Evolutionary conservation across 208 protist species (phyloP), one percentile per base, ranked within the genome.

Genomic region (Acanthamoeba healyi): DNA sequence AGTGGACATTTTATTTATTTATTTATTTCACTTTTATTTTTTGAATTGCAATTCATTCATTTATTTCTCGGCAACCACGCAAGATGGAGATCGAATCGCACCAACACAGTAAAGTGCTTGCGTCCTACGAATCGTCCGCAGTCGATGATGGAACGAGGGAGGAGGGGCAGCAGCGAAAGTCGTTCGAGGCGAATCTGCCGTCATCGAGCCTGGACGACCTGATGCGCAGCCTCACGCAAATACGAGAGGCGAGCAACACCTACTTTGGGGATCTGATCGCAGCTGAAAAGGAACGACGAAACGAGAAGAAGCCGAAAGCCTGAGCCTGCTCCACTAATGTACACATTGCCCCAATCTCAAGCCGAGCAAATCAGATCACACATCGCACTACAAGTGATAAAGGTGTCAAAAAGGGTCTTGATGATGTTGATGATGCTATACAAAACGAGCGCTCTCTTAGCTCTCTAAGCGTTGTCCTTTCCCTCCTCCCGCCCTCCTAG

Each of bases 241-340:
- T 84, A 0, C 74, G 74, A 84, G n/a, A 84, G 56, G 42, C 17
- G 26, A 84, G 42, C 44, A 84, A 84, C 40, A 24, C 38, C 74
- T 84, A 36, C 74, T 56, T 84, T 36, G 42, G 74, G 42, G n/a
- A 84, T 22, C 74, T 34, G 2, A 2, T 84, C 1, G 44, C 34
- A 24, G 42, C 9, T 5, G 74, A 56, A 19, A 84, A 84, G 74
- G 14, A 2, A 22, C 5, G n/a, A 26, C 14, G n/a, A 34, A 26
- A 65, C 14, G 2, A 84, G 4, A 46, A 84, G 40, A 84, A 46
- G 44, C 42, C 36, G 3, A 84, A 34, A 26, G 32, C 38, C 17
- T 81, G 29, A 42, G 0, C 7, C 17, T 22, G n/a, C n/a, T n/a
- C n/a, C n/a, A n/a, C n/a, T n/a, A n/a, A n/a, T n/a, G n/a, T n/a